Conservation (phyloP, 192 early-diverging fungal genomes). For the Linnemannia hyalina region DNA sequence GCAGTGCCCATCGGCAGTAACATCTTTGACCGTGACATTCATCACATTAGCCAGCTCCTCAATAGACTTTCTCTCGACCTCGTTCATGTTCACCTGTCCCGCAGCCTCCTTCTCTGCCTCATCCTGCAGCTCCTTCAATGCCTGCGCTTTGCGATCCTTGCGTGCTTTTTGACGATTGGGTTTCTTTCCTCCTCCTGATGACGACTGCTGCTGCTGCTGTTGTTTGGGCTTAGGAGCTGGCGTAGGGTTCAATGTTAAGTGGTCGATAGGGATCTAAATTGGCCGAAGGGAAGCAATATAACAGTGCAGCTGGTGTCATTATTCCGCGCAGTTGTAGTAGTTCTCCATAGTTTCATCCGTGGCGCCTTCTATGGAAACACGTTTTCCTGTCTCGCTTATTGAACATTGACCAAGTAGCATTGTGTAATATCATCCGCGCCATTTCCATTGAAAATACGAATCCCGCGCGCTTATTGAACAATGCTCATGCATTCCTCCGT, state of each 20-base stretch:
- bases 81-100: slow-evolving; percentile 79
- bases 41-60: slow-evolving; percentile 66
- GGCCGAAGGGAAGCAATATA: neutral
- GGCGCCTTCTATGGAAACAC: neutral
- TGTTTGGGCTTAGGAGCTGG: slow-evolving; percentile 22
- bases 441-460: neutral
- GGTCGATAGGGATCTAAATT: slow-evolving; percentile 49
- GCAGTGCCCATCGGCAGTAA: slow-evolving; percentile 94
- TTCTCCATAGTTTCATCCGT: neutral
- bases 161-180: slow-evolving; percentile 66
- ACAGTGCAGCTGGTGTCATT: slow-evolving; percentile 16
- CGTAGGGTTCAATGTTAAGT: slow-evolving; percentile 27
- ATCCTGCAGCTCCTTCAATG: slow-evolving; percentile 77
- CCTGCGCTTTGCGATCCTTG: slow-evolving; percentile 78
- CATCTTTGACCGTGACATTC: slow-evolving; percentile 74
- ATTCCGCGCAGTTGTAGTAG: neutral
- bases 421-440: neutral
- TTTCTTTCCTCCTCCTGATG: slow-evolving; percentile 23
- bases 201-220: slow-evolving; percentile 19
- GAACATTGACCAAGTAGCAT: neutral
- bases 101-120: slow-evolving; percentile 84
- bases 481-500: too few species aligned
- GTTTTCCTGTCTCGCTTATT: neutral
- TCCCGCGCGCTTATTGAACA: neutral
- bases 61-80: slow-evolving; percentile 80